Conservation (phyloP, 768 basidiomycete species). For the Podaxis rugospora region DNA sequence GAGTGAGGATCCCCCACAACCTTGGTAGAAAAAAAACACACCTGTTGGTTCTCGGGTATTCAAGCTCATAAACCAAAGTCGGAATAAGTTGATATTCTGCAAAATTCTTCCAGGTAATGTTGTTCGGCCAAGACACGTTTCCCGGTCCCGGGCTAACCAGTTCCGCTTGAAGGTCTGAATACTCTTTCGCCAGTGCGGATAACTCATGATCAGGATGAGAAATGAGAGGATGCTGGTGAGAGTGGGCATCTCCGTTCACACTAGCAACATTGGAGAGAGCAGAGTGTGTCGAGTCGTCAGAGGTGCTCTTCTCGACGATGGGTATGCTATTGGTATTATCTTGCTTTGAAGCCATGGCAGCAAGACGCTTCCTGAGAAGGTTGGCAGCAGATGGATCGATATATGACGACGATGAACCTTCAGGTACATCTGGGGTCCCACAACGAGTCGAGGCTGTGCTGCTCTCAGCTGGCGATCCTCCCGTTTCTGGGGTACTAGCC, state of each 20-base stretch:
- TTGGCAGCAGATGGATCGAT: constrained; percentile 48
- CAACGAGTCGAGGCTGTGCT: constrained; percentile 29
- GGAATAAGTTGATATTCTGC: constrained; percentile 84
- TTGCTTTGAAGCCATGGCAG: constrained; percentile 30
- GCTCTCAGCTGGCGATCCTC: constrained; percentile 11
- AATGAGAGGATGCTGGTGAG: constrained; percentile 42
- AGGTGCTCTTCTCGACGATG: background rate
- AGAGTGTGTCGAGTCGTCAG: background rate
- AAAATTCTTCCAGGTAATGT: constrained; percentile 80
- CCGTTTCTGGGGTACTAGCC: constrained; percentile 41
- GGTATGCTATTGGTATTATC: constrained; percentile 14
- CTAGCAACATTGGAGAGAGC: background rate
- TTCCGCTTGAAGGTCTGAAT: constrained; percentile 73
- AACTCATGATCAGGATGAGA: constrained; percentile 66
- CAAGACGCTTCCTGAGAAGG: constrained; percentile 56
- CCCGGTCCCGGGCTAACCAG: constrained; percentile 67
- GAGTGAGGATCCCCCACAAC: background rate
- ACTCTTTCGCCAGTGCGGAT: constrained; percentile 66
- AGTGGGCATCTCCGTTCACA: constrained; percentile 5
- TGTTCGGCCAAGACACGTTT: constrained; percentile 76
- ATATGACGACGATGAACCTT: constrained; percentile 45
- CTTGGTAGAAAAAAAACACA: constrained; percentile 26
- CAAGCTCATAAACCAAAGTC: constrained; percentile 92
- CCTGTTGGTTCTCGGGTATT: constrained; percentile 90
- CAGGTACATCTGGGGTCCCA: constrained; percentile 40